phyloP scores from a whole-genome alignment of 164 flowering plant genomes.

The Dillenia suffruticosa region DNA sequence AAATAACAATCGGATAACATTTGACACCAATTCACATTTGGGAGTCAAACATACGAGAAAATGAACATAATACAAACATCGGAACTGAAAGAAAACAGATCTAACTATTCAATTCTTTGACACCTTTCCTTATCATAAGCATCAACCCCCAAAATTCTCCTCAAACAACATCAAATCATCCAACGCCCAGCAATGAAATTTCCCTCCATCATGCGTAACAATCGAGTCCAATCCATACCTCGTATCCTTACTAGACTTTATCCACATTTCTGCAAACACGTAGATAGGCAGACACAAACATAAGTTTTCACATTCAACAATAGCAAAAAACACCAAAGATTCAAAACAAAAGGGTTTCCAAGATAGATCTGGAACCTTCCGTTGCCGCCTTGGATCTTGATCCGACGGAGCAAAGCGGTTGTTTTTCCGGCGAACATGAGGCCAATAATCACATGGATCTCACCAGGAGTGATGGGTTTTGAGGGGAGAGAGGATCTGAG shows the following conservation, averaged over 20 bases:
- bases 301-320: too few relatives aligned
- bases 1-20: too few relatives aligned
- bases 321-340: background rate
- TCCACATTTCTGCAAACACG: slow-evolving; percentile 39
- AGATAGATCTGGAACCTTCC: slow-evolving; percentile 46
- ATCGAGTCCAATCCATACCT: slow-evolving; percentile 56
- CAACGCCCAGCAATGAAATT: slow-evolving; percentile 57
- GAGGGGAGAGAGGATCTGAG: slow-evolving; percentile 12
- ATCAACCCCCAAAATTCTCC: slow-evolving; percentile 38
- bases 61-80: background rate
- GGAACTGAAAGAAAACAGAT: background rate
- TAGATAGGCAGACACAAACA: too few relatives aligned
- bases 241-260: slow-evolving; percentile 63
- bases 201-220: slow-evolving; percentile 61
- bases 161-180: slow-evolving; percentile 45
- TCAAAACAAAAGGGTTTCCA: too few relatives aligned
- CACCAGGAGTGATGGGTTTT: slow-evolving; percentile 35
- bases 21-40: background rate
- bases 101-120: background rate
- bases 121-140: slow-evolving; percentile 90
- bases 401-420: slow-evolving; percentile 85
- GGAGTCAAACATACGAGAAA: background rate
- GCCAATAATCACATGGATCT: slow-evolving; percentile 82
- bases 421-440: slow-evolving; percentile 98
- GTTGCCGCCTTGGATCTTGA: slow-evolving; percentile 40